Conservation (phyloP, 306 rosid genomes). For the Cicer pinnatifidum region DNA sequence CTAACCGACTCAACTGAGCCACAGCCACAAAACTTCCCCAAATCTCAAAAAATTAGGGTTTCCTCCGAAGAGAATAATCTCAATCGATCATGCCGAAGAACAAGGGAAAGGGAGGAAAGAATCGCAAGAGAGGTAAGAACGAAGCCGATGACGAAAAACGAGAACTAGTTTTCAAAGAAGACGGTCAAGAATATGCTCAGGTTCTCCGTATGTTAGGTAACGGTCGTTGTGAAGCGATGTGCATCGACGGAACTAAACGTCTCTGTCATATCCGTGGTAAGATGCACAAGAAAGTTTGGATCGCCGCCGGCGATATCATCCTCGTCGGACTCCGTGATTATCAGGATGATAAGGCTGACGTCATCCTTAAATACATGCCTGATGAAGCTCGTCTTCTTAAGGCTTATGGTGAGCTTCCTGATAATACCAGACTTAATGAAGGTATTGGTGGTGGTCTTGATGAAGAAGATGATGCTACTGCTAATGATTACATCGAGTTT, state of each 20-base stretch:
- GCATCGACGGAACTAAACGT: conserved; percentile 1
- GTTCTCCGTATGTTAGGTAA: conserved; percentile 22
- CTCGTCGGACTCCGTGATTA: conserved; percentile 2
- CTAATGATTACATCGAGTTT: background rate
- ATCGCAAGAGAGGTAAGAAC: conserved; percentile 32
- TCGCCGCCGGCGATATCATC: conserved; percentile 5
- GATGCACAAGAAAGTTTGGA: conserved; percentile 31
- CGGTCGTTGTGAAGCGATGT: conserved; percentile 8
- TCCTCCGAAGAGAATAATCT: background rate
- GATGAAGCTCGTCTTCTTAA: conserved; percentile 13
- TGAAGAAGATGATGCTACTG: conserved; percentile 16
- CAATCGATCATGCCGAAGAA: conserved; percentile 20
- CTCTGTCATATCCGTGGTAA: conserved; percentile 32
- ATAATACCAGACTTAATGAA: background rate
- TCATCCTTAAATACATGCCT: conserved; percentile 12
- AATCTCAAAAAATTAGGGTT: background rate
- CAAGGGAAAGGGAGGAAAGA: conserved; percentile 38
- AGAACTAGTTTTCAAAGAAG: conserved; percentile 20
- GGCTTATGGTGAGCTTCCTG: conserved; percentile 3
- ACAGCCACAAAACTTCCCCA: background rate
- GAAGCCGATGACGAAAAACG: conserved; percentile 26
- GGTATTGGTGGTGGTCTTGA: conserved; percentile 8
- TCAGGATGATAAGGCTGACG: conserved; percentile 30
- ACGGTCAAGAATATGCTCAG: conserved; percentile 20
- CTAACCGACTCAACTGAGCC: too few relatives aligned